phyloP scores from a whole-genome alignment of 371 early-diverging fungal genomes.

The Mucor lusitanicus region DNA sequence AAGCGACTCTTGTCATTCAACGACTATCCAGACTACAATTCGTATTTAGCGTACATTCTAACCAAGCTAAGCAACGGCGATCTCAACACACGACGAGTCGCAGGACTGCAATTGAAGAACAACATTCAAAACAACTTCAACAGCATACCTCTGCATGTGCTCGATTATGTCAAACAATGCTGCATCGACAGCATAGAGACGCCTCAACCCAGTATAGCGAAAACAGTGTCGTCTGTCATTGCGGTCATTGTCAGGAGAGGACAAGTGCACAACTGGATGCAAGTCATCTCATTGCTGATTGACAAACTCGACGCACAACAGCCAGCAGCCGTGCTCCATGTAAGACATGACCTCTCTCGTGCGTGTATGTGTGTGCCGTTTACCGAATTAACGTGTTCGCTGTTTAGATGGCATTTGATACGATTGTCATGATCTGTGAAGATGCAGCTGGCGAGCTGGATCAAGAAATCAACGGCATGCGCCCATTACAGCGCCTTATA shows the following conservation, averaged over 20 bases:
- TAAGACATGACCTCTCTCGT: conserved; percentile 22
- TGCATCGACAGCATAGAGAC: conserved; percentile 62
- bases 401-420: conserved; percentile 70
- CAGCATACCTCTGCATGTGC: conserved; percentile 50
- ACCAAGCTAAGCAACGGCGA: conserved; percentile 48
- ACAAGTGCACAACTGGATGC: conserved; percentile 69
- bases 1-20: conserved; percentile 76
- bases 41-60: conserved; percentile 79
- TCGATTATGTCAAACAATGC: conserved; percentile 69
- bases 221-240: conserved; percentile 60
- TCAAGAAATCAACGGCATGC: conserved; percentile 60
- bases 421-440: conserved; percentile 84
- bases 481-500: conserved; percentile 69
- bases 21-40: conserved; percentile 76
- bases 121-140: conserved; percentile 58
- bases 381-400: neutral
- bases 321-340: conserved; percentile 61
- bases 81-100: conserved; percentile 59
- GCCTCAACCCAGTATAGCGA: conserved; percentile 25
- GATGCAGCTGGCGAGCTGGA: conserved; percentile 76
- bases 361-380: neutral
- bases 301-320: conserved; percentile 61
- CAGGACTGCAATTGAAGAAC: conserved; percentile 84
- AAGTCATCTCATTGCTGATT: conserved; percentile 65
- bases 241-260: conserved; percentile 70